Evolutionary conservation across 2,329 filamentous ascomycete genomes (phyloP).

Genomic region (Chaetomium globosum): DNA sequence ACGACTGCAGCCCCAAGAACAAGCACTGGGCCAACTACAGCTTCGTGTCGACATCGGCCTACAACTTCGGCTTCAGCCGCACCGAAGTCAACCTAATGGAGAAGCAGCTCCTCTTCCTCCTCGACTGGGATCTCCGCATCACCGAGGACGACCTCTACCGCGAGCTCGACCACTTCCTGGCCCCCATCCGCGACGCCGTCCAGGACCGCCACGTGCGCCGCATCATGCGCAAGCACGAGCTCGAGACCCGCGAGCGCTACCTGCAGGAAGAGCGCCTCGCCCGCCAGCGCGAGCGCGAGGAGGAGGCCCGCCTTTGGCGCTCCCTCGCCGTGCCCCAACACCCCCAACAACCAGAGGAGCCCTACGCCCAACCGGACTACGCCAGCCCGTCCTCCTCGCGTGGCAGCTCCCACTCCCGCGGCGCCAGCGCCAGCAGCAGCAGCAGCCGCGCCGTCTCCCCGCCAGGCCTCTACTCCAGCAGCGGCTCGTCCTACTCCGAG

Average conservation of each 20-base stretch:
- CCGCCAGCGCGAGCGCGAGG: constrained; percentile 47
- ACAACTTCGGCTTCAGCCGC: constrained; percentile 84
- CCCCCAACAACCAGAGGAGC: constrained; percentile 22
- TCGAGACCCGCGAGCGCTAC: constrained; percentile 46
- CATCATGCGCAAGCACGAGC: constrained; percentile 48
- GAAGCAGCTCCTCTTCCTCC: constrained; percentile 91
- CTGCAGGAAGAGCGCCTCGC: constrained; percentile 16
- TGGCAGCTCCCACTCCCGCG: constrained; percentile 44
- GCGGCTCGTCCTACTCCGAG: constrained; percentile 53
- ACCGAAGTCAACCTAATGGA: constrained; percentile 99
- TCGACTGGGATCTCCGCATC: constrained; percentile 93
- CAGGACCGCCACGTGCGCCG: constrained; percentile 55
- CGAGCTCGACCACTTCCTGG: constrained; percentile 85
- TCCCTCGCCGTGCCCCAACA: constrained; percentile 33
- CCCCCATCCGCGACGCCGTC: constrained; percentile 71
- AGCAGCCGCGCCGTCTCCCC: constrained; percentile 52
- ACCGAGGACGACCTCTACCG: constrained; percentile 81
- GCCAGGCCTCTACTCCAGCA: constrained; percentile 48
- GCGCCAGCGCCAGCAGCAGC: constrained; percentile 30
- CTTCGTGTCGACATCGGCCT: constrained; percentile 65
- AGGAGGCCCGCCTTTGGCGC: constrained; percentile 41
- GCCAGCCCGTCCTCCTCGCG: constrained; percentile 53
- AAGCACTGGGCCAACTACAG: constrained; percentile 99
- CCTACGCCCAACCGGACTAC: constrained; percentile 40
- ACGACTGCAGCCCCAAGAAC: constrained; percentile 99